These are phyloP conservation scores for Trichoderma reesei DNA, from an alignment of 495 filamentous ascomycete species.

Conservation along the genomic window DNA sequence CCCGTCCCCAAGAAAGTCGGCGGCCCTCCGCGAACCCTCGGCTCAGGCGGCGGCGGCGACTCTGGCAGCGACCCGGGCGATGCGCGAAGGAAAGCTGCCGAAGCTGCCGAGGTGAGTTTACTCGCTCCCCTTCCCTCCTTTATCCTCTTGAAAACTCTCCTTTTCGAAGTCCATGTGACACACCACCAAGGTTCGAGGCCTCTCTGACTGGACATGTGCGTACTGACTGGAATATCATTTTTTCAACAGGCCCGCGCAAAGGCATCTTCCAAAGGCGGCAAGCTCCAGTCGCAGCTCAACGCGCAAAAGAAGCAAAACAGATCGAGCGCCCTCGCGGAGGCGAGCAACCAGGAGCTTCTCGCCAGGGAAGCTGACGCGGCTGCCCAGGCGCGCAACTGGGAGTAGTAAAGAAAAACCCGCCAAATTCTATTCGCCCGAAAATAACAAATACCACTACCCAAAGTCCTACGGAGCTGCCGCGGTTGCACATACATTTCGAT, in stretches of 20 bases:
- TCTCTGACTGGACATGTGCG: no score
- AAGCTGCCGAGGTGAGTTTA: constrained; percentile 55
- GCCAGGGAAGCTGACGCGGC: constrained; percentile 49
- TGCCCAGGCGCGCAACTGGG: constrained; percentile 39
- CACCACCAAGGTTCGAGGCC: no score
- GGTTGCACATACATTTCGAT: no score
- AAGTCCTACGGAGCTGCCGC: no score
- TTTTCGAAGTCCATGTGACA: no score
- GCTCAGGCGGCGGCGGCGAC: constrained; percentile 21
- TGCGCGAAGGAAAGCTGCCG: constrained; percentile 50
- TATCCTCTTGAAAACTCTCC: no score
- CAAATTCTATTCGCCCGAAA: not conserved
- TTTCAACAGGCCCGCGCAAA: constrained; percentile 34
- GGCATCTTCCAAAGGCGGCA: constrained; percentile 34
- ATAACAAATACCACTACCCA: not conserved
- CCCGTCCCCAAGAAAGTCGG: constrained; percentile 29
- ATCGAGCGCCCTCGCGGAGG: constrained; percentile 46
- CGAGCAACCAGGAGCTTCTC: constrained; percentile 45
- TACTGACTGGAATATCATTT: no score
- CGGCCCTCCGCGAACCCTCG: constrained; percentile 48
- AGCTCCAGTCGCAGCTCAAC: constrained; percentile 51
- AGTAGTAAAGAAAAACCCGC: constrained; percentile 28
- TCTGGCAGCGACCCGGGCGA: constrained; percentile 30
- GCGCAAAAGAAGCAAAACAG: constrained; percentile 58
- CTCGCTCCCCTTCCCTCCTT: no score